A percentile compares a stretch with the other conserved stretches of the same genome.
phyloP scores from a whole-genome alignment of 2,329 filamentous ascomycete species.

The Parascedosporium putredinis region DNA sequence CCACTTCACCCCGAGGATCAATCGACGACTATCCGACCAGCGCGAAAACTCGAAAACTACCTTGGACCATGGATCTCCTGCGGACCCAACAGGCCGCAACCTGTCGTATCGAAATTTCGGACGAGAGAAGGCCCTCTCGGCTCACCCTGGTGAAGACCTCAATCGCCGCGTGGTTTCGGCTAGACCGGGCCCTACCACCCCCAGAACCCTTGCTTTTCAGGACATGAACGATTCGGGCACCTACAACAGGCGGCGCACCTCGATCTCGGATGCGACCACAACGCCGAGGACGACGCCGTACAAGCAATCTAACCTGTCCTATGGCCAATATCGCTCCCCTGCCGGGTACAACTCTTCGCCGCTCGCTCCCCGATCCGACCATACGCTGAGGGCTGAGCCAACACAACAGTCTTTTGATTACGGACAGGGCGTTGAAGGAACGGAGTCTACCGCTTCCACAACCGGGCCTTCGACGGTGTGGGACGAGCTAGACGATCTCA shows the following conservation, averaged over 20 bases:
- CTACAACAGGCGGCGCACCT: conserved; percentile 23
- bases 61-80: conserved; percentile 33
- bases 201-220: conserved; percentile 36
- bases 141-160: conserved; percentile 26
- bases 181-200: conserved; percentile 36
- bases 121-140: conserved; percentile 31
- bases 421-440: conserved; percentile 48
- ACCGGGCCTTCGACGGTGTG: conserved; percentile 88
- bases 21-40: conserved; percentile 47
- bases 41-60: conserved; percentile 31
- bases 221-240: conserved; percentile 24
- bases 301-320: conserved; percentile 27
- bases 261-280: conserved; percentile 37
- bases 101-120: conserved; percentile 30
- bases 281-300: conserved; percentile 33
- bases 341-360: conserved; percentile 48
- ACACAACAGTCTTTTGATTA: conserved; percentile 18
- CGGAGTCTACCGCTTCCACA: conserved; percentile 80
- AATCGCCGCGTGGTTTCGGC: conserved; percentile 20
- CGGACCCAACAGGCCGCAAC: conserved; percentile 28
- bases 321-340: conserved; percentile 24
- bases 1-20: conserved; percentile 38
- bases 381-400: conserved; percentile 14
- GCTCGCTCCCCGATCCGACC: conserved; percentile 33
- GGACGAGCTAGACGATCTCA: conserved; percentile 94